Evolutionary conservation across 768 basidiomycete species (phyloP).

Genomic region (Boletus insuetus): DNA sequence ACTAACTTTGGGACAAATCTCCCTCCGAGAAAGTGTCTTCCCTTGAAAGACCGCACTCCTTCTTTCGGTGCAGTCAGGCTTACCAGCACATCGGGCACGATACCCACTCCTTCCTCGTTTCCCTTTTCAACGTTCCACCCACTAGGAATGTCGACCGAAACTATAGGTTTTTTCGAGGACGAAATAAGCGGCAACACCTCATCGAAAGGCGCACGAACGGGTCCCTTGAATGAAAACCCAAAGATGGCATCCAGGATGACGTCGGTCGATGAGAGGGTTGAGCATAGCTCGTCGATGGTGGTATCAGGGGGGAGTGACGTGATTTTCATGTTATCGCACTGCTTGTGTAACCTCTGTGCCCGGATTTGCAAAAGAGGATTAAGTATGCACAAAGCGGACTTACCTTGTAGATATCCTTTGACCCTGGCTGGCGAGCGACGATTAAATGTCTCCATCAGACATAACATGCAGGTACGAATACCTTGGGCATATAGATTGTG

Average conservation of each 20-base stretch:
- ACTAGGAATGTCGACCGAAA: slow-evolving; percentile 94
- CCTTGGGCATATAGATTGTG: slow-evolving; percentile 93
- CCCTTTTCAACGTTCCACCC: slow-evolving; percentile 95
- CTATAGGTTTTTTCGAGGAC: slow-evolving; percentile 68
- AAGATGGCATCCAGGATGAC: slow-evolving; percentile 95
- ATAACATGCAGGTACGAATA: slow-evolving; percentile 22
- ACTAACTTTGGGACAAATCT: slow-evolving; percentile 83
- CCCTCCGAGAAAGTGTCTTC: slow-evolving; percentile 91
- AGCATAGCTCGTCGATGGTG: slow-evolving; percentile 44
- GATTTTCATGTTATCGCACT: slow-evolving; percentile 89
- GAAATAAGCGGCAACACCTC: slow-evolving; percentile 64
- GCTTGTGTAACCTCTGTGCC: slow-evolving; percentile 69
- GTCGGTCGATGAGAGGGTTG: slow-evolving; percentile 59
- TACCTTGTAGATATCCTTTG: slow-evolving; percentile 91
- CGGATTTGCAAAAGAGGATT: neutral
- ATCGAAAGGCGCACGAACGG: slow-evolving; percentile 87
- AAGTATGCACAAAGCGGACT: neutral
- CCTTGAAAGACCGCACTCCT: slow-evolving; percentile 73
- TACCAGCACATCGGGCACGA: slow-evolving; percentile 77
- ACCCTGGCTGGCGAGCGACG: slow-evolving; percentile 61
- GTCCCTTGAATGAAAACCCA: slow-evolving; percentile 95
- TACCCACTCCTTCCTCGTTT: slow-evolving; percentile 46
- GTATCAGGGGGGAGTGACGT: slow-evolving; percentile 56
- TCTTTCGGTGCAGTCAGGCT: slow-evolving; percentile 94
- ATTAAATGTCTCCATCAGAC: neutral